These are phyloP conservation scores for Aspergillus quadricinctus DNA, from an alignment of 2,329 filamentous ascomycete species.

Conservation along the genomic window DNA sequence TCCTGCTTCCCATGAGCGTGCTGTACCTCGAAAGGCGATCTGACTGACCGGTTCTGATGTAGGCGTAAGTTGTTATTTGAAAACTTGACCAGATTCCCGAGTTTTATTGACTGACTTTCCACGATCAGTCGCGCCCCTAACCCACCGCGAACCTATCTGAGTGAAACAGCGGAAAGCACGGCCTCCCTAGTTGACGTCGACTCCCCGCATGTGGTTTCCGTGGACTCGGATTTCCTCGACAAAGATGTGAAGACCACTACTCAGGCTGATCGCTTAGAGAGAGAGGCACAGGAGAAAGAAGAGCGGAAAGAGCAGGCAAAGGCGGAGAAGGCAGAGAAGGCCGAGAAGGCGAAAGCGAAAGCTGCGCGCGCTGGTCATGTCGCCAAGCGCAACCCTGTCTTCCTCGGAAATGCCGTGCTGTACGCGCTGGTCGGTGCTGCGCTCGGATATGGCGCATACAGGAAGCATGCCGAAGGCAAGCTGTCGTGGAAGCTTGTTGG, in stretches of 20 bases:
- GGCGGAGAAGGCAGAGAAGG: slow-evolving; percentile 24
- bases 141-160: slow-evolving; percentile 35
- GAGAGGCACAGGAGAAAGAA: slow-evolving; percentile 27
- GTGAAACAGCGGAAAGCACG: slow-evolving; percentile 36
- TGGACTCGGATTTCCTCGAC: slow-evolving; percentile 39
- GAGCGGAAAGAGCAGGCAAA: slow-evolving; percentile 10
- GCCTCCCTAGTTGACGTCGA: slow-evolving; percentile 46
- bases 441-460: slow-evolving; percentile 46
- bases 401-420: slow-evolving; percentile 43
- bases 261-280: slow-evolving; percentile 43
- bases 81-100: not conserved
- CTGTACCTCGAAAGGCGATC: not conserved
- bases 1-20: not conserved
- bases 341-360: slow-evolving; percentile 31
- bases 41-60: slow-evolving; percentile 6
- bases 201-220: slow-evolving; percentile 42
- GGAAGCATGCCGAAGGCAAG: slow-evolving; percentile 42
- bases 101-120: not conserved
- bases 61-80: slow-evolving; percentile 35
- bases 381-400: slow-evolving; percentile 46
- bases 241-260: slow-evolving; percentile 44
- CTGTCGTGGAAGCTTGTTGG: slow-evolving; percentile 46
- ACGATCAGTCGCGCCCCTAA: slow-evolving; percentile 38
- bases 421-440: slow-evolving; percentile 38
- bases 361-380: slow-evolving; percentile 24